Evolutionary conservation across 306 rosid species (phyloP), one percentile per base, ranked within the genome.

Genomic region (Ceratonia siliqua): DNA sequence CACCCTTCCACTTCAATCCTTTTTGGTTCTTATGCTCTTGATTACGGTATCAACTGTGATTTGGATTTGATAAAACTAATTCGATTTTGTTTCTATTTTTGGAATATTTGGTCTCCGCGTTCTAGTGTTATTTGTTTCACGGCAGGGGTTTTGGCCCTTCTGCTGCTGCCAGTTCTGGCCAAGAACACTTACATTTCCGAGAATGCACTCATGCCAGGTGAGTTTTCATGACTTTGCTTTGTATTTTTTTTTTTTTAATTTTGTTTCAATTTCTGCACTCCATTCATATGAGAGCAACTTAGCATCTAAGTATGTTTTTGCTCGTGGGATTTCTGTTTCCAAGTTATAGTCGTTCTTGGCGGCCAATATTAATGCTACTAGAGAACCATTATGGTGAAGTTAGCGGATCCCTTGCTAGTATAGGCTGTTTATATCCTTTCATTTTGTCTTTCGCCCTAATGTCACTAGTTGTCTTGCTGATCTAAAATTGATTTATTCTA

Each of bases 191-290:
- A 92, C 89, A 83, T 90, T 68, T 94, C 99, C 22, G 97, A 94
- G 73, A 94, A 92, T 78, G 93, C 99, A 64, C 97, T 94, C 65
- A 90, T 92, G 97, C 96, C 99, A 79, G 99, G 97, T 94, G 55
- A 6, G 2, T 10, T 10, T 64, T 49, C 54, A 52, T 22, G 33
- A 52, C 15, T 42, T 22, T 39, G 33, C 1, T 49, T 5, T 25
- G 41, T 25, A 27, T 4, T 21, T 20, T 43, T 61, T 6, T 27
- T 7, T 14, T 6, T 12, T 12, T 36, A n/a, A n/a, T n/a, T 53
- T 22, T 4, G n/a, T 42, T 27, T 36, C 21, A 21, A 6, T 59
- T 58, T 62, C 45, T 45, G n/a, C 1, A 10, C 18, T 17, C 21
- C 10, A 28, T 66, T 66, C 38, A 43, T 43, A 27, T 15, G 14